Base-by-base conservation (phyloP, 441 rosid genomes). In the Populus hybrid region DNA sequence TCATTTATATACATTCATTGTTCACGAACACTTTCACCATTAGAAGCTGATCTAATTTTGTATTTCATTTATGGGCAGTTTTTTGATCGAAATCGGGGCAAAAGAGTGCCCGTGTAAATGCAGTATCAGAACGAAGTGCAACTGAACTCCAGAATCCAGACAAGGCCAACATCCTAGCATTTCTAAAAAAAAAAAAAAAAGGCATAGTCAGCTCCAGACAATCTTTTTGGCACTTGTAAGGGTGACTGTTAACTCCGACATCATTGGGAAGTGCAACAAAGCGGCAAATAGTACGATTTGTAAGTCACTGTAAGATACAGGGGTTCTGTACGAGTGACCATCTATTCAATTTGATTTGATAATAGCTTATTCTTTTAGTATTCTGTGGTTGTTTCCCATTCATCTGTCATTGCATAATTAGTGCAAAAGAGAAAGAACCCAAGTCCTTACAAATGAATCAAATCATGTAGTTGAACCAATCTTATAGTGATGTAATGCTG, bases 71-170 rank as follows among this genome's bases (percentile, higher is more conserved):
- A 24, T 78, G 64, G 75, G 85, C 94, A 92, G 94, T 74, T 90
- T 70, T 82, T 89, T 34, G 94, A 90, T 75, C 86, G 87, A 26
- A 84, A 86, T 65, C 83, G 92, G 5, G 87, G 93, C 68, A 88
- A 78, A 79, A 78, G 94, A 32, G 92, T 89, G 69, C 90, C 94
- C 0, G 90, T 91, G 46, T 91, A 63, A 80, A 70, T 30, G 46
- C 50, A 28, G 67, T 14, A 38, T 42, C 71, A 9, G 30, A 73
- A 42, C 2, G n/a, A 18, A 32, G n/a, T 69, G 74, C 53, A 65
- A 76, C 32, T 24, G 74, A 74, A 73, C 61, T 67, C 50, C 71
- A 18, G 8, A 18, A 16, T 53, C 61, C 21, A 71, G 35, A 6
- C 18, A n/a, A 32, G 73, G 74, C 77, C 79, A 30, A 70, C 59